Base-by-base conservation (phyloP, 2,329 filamentous ascomycete genomes). In the Ophiostoma perfectum region DNA sequence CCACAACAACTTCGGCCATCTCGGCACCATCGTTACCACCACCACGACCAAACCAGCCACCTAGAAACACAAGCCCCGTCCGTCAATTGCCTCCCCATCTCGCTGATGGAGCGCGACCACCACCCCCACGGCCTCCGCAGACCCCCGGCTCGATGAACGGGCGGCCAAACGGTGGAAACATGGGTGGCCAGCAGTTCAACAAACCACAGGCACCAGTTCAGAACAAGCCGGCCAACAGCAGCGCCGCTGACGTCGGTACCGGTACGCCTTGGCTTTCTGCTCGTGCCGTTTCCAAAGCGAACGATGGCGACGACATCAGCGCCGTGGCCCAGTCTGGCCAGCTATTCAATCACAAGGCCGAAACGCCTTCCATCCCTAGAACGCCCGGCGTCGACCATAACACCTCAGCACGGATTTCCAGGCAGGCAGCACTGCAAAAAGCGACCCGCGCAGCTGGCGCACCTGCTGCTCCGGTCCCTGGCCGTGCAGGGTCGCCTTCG, bases 361-460 rank as follows among this genome's bases (percentile, higher is more conserved):
- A 93, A 74, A 92, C 89, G 70, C 93, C 93, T 0, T 95, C 93
- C 0, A 93, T 97, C 75, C 87, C 92, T 70, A 93, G 94, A 76
- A 97, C 94, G 0, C 90, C 90, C 0, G 93, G 93, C 2, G 85
- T 97, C 52, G 92, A 97, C 74, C 92, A 96, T 75, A 87, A 80
- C 36, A 89, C 86, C 66, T 93, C 90, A 4, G 41, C 63, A 18
- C 63, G 63, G 2, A 5, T 64, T 18, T 64, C 63, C 4, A 18
- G 63, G 38, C 63, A 64, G 42, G 42, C 42, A 5, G 63, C 42
- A 9, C 12, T 64, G 63, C 63, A 64, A 6, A 64, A 11, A n/a
- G 68, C 47, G 2, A 66, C 58, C 27, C 58, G 69, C 5, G 67
- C 55, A 5, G 27, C 55, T 14, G 55, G 12, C 3, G 45, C 49